phyloP scores from a whole-genome alignment of 345 rosid genomes.

The Lumnitzera racemosa region DNA sequence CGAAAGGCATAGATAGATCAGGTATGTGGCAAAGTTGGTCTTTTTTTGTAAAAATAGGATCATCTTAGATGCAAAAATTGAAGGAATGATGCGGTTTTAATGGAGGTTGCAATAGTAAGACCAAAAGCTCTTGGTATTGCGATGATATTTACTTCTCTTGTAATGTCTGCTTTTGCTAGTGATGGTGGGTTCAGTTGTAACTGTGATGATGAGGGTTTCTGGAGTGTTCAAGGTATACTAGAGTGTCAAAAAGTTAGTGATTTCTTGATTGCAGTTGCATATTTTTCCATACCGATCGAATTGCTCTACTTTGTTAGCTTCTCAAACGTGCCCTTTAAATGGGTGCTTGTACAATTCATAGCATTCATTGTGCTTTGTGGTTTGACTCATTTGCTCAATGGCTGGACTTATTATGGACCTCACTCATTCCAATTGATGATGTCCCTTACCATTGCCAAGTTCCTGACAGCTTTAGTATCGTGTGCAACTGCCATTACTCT shows the following conservation, averaged over 20 bases:
- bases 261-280: conserved; percentile 79
- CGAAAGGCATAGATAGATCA: conserved; percentile 15
- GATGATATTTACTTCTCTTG: conserved; percentile 23
- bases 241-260: conserved; percentile 93
- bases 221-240: conserved; percentile 56
- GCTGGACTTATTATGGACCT: conserved; percentile 82
- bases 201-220: conserved; percentile 82
- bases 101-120: conserved; percentile 51
- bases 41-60: conserved; percentile 3
- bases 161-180: conserved; percentile 36
- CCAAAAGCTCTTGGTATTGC: conserved; percentile 47
- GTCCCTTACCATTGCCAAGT: conserved; percentile 69
- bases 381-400: conserved; percentile 79
- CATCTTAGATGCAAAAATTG: background rate
- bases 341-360: conserved; percentile 84
- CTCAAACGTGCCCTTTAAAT: conserved; percentile 89
- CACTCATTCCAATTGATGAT: conserved; percentile 81
- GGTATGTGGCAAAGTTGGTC: conserved; percentile 12
- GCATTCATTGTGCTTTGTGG: conserved; percentile 96
- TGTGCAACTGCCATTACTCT: conserved; percentile 89
- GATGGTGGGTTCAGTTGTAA: conserved; percentile 57
- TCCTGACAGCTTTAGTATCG: conserved; percentile 81
- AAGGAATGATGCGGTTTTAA: conserved; percentile 1
- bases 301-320: conserved; percentile 87
- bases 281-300: conserved; percentile 92